Base-by-base conservation (phyloP, 1,284 basidiomycete genomes). In the Flammula alnicola region DNA sequence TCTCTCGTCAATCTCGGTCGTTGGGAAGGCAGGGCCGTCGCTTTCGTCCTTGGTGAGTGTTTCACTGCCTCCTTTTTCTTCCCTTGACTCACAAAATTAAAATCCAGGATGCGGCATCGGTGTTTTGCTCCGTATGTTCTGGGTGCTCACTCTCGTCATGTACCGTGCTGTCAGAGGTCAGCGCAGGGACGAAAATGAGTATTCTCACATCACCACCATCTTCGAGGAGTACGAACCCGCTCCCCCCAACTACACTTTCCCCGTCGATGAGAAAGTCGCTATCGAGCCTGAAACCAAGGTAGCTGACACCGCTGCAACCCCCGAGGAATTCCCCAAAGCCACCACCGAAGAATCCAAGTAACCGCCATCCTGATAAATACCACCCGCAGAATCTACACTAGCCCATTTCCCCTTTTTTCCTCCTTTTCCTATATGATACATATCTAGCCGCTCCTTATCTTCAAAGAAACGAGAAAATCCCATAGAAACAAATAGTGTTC, bases 11-110 rank as follows among this genome's bases (percentile, higher is more conserved):
- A 79, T 4, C 78, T 91, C 11, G 86, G 88, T n/a, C 80, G 81
- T 17, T 91, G 88, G 87, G 88, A 91, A 67, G 86, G 86, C 43
- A 77, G 87, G 44, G 80, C 82, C 10, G 82, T 91, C 12, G 84
- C 88, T 4, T 91, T 91, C 52, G 87, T 91, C 49, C 76, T 91
- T 14, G 88, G 88, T n/a, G n/a, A n/a, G n/a, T n/a, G n/a, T n/a
- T n/a, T n/a, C n/a, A n/a, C n/a, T n/a, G n/a, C n/a, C n/a, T n/a
- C n/a, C n/a, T n/a, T n/a, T n/a, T n/a, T n/a, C n/a, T n/a, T n/a
- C n/a, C n/a, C n/a, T n/a, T n/a, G n/a, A n/a, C n/a, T n/a, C n/a
- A n/a, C n/a, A n/a, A n/a, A n/a, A n/a, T n/a, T n/a, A n/a, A n/a
- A n/a, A n/a, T n/a, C n/a, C n/a, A n/a, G n/a, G n/a, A 23, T 89